Evolutionary conservation across 176 grass and related monocot genomes (phyloP), one percentile per base, ranked within the genome.

Genomic region (Phyllostachys edulis): DNA sequence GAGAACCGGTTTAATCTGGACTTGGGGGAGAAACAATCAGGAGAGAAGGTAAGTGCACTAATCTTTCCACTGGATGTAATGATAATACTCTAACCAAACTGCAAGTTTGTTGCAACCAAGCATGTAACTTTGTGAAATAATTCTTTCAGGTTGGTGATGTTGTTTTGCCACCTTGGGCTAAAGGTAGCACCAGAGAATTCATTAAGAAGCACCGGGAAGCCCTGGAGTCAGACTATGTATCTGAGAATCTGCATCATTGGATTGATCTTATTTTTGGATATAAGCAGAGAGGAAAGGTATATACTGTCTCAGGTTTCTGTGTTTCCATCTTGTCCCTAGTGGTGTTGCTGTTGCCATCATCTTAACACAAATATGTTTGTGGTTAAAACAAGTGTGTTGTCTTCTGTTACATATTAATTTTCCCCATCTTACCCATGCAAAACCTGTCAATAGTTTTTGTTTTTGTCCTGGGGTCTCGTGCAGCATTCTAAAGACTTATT

Each of bases 171-270:
- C 96, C 88, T 76, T 99, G 96, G 96, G 91, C 96, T 67, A 96
- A 90, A 86, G 96, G 96, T 50, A 99, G 96, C 84, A 54, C 60
- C 5, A 93, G 96, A 85, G 93, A 99, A 84, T 99, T 96, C 78
- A 92, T 99, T 71, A 90, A 75, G 84, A 99, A 94, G 78, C 96
- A 99, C 75, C 96, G 96, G 63, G 93, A 99, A 88, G 96, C 96
- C 59, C 65, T 99, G 88, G 96, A 99, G 80, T 99, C 93, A 70
- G 93, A 99, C 77, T 99, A 92, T 74, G 90, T 99, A 46, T 99
- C 96, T 70, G 96, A 99, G 74, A 99, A 99, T 92, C 86, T 99
- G 63, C 96, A 99, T 80, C 96, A 94, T 60, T 99, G 96, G 96
- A 99, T 96, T 56, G 93, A 99, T 86, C 88, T 99, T 77, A 99